Evolutionary conservation across 257 asterid species (phyloP), one percentile per base, ranked within the genome.

Genomic region (Verbena officinalis): DNA sequence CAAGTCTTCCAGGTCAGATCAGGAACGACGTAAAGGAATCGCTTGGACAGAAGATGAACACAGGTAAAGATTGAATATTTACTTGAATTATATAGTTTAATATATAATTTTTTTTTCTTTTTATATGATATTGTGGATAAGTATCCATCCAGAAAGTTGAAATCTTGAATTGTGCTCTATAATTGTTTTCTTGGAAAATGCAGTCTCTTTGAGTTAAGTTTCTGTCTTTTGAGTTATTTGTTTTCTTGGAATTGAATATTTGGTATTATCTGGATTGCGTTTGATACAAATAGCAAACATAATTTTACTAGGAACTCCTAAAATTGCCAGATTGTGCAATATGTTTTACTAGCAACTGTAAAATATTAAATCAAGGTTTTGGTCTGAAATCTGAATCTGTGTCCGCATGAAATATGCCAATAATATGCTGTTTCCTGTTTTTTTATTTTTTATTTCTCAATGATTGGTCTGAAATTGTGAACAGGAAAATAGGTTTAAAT

Each of bases 1-100:
- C 39, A 90, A 87, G 76, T 49, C 78, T 70, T 83, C 86, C 5
- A 84, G 56, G 66, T 71, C 87, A 4, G 95, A 93, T 55, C 95
- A 86, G 80, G 97, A 92, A 68, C 94, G 98, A 5, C 91, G 96
- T 12, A 89, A 90, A 65, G 97, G 97, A 69, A 88, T 88, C 75
- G 95, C 96, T 62, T 90, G 97, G 97, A 90, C 97, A 7, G 99
- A 94, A 77, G 99, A 94, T 40, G 99, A 94, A 65, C 99, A 94
- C 78, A 83, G 96, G 99, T 93, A 55, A 73, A 36, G 11, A 38
- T 55, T 19, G 55, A 57, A 31, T 33, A 10, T 70, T 11, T 23
- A 13, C 59, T 59, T 68, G 12, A 59, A 51, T 60, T 9, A 11
- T 21, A 4, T 70, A 46, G 62, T 49, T 39, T 24, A 54, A 39